Evolutionary conservation across 2,329 filamentous ascomycete species (phyloP).

Genomic region (Monilinia vaccinii-corymbosi): DNA sequence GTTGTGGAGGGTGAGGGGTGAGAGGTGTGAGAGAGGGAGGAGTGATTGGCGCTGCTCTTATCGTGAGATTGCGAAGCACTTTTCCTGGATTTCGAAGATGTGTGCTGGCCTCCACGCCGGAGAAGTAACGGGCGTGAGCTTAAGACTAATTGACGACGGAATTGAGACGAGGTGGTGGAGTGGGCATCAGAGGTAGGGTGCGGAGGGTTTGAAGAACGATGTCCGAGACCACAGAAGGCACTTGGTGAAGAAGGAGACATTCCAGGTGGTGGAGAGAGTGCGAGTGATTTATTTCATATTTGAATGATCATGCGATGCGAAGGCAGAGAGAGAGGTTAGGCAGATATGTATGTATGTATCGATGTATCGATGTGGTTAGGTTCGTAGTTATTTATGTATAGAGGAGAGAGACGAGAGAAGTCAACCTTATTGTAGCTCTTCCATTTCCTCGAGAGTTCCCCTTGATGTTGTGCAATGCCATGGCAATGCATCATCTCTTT

Average conservation of each 20-base stretch:
- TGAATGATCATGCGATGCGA: no score
- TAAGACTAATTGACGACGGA: neutral
- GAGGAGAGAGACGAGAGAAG: neutral
- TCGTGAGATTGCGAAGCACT: neutral
- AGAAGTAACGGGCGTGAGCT: neutral
- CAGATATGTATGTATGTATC: neutral
- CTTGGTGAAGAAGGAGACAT: neutral
- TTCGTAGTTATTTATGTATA: neutral
- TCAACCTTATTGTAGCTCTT: no score
- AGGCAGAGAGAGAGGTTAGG: neutral
- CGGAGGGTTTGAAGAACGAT: neutral
- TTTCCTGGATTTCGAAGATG: neutral
- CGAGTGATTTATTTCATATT: constrained; percentile 5
- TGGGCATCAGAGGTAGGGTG: neutral
- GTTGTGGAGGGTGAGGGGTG: neutral
- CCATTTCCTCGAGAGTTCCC: no score
- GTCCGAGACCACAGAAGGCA: neutral
- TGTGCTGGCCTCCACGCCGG: neutral
- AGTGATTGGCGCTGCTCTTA: neutral
- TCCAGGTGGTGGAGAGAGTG: neutral
- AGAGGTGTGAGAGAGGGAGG: neutral
- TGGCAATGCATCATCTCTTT: neutral
- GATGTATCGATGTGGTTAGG: no score
- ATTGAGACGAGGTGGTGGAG: neutral
- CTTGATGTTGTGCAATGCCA: neutral